These are phyloP conservation scores for Mortierella sp. DNA, from an alignment of 371 early-diverging fungal species.

Conservation along the genomic window DNA sequence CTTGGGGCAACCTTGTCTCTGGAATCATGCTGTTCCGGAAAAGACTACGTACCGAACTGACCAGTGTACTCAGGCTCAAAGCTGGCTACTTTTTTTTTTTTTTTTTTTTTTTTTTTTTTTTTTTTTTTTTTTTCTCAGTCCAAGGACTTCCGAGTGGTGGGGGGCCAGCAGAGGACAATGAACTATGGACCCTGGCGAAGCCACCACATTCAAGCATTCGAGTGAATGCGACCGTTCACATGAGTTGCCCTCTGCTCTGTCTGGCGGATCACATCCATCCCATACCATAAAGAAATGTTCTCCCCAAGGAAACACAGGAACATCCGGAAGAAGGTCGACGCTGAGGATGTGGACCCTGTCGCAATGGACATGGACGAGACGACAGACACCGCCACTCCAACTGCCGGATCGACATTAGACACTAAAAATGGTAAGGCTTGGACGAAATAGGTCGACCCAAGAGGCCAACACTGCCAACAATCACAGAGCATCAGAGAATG, in stretches of 20 bases:
- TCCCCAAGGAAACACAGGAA: conserved; percentile 39
- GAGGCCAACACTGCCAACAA: too few relatives aligned
- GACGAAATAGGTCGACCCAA: too few relatives aligned
- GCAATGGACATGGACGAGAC: neutral
- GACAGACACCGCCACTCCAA: neutral
- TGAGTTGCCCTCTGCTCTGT: neutral
- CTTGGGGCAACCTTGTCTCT: too few relatives aligned
- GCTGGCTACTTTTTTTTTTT: neutral
- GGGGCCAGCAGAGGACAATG: too few relatives aligned
- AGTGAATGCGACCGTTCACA: neutral
- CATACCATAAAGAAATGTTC: conserved; percentile 26
- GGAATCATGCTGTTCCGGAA: too few relatives aligned
- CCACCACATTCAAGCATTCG: too few relatives aligned
- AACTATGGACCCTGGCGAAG: too few relatives aligned
- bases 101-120: neutral
- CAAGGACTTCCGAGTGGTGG: too few relatives aligned
- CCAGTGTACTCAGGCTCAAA: too few relatives aligned
- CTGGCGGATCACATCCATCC: neutral
- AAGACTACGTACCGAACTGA: too few relatives aligned
- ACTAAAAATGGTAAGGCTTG: too few relatives aligned
- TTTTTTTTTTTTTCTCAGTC: neutral
- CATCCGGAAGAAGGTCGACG: conserved; percentile 44
- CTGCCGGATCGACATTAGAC: neutral
- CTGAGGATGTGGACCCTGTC: conserved; percentile 13
- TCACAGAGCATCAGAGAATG: too few relatives aligned